Evolutionary conservation across 2,329 filamentous ascomycete genomes (phyloP).

Genomic region (Colletotrichum melonis): DNA sequence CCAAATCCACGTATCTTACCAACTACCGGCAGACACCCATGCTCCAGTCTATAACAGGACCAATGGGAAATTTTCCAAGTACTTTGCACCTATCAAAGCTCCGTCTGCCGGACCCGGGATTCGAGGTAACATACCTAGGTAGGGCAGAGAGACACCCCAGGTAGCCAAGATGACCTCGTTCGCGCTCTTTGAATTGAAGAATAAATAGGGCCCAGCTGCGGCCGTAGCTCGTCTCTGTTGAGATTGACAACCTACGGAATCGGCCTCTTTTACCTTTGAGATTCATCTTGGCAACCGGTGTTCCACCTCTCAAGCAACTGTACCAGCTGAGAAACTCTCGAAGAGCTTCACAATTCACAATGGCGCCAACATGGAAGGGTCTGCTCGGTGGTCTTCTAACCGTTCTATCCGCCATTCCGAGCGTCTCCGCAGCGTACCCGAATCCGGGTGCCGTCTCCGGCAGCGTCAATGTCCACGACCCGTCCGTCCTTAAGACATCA

Average conservation of each 20-base stretch:
- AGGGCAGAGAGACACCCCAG: neutral
- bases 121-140: neutral
- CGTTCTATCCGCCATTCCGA: constrained; percentile 32
- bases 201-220: neutral
- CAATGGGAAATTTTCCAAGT: neutral
- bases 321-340: too few species aligned
- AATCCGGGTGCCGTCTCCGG: constrained; percentile 42
- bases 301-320: neutral
- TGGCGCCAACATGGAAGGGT: constrained; percentile 38
- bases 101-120: neutral
- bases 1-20: neutral
- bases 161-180: neutral
- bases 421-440: constrained; percentile 29
- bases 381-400: constrained; percentile 40
- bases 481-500: constrained; percentile 43
- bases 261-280: neutral
- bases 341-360: neutral
- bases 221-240: neutral
- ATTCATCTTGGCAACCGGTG: neutral
- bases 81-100: neutral
- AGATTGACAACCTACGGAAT: neutral
- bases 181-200: neutral
- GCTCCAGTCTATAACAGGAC: neutral
- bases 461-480: constrained; percentile 43
- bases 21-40: neutral